Evolutionary conservation across 768 basidiomycete genomes (phyloP).

Genomic region (Lactarius evosmus): DNA sequence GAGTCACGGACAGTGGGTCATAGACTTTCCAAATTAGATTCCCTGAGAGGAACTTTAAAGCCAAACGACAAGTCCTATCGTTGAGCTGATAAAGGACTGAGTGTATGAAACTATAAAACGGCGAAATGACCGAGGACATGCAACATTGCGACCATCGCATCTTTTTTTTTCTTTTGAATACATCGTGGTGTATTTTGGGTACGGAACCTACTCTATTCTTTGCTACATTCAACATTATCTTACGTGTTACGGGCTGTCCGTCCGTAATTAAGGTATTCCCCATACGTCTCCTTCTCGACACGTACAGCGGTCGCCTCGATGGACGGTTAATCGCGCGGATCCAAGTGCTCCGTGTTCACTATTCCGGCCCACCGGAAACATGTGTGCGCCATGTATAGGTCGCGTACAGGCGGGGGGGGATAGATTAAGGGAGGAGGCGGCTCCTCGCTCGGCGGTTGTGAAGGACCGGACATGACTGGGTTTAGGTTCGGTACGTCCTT

Average conservation of each 20-base stretch:
- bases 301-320: background rate
- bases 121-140: background rate
- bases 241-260: background rate
- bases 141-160: background rate
- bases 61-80: background rate
- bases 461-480: background rate
- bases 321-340: background rate
- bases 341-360: background rate
- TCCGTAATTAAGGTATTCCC: background rate
- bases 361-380: background rate
- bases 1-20: background rate
- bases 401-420: background rate
- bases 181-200: background rate
- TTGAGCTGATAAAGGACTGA: background rate
- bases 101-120: background rate
- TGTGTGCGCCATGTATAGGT: background rate
- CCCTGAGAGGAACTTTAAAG: background rate
- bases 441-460: background rate
- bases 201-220: background rate
- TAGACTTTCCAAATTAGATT: slow-evolving; percentile 1
- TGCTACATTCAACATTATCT: background rate
- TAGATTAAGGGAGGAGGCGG: background rate
- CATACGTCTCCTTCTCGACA: background rate
- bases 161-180: background rate
- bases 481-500: background rate